Evolutionary conservation across 2,329 filamentous ascomycete genomes (phyloP).

Genomic region (Xylariaceae sp.): DNA sequence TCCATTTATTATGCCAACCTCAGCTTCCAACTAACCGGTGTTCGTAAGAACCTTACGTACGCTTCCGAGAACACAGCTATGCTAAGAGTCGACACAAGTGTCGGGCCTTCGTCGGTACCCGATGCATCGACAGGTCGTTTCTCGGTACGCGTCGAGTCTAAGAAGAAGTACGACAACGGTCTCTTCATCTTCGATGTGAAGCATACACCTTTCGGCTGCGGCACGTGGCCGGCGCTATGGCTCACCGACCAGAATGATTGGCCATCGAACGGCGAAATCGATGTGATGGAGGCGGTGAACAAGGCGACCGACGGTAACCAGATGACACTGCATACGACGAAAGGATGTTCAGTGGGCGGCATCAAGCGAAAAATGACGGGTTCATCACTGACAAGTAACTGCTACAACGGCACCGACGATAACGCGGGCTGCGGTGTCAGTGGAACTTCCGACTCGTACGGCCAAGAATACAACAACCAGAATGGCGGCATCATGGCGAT

Average conservation of each 20-base stretch:
- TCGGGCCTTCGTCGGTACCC: slow-evolving; percentile 53
- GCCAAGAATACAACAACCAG: slow-evolving; percentile 56
- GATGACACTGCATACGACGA: slow-evolving; percentile 65
- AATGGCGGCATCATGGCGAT: slow-evolving; percentile 67
- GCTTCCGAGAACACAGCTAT: slow-evolving; percentile 60
- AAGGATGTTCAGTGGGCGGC: slow-evolving; percentile 58
- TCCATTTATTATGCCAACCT: not conserved
- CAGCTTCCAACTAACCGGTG: not conserved
- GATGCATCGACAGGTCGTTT: slow-evolving; percentile 65
- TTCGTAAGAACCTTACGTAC: slow-evolving; percentile 66
- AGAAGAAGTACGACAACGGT: slow-evolving; percentile 63
- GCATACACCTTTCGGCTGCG: slow-evolving; percentile 69
- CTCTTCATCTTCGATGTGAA: slow-evolving; percentile 73
- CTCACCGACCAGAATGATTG: slow-evolving; percentile 66
- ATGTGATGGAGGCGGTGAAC: slow-evolving; percentile 67
- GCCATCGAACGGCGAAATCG: slow-evolving; percentile 70
- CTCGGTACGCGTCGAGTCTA: slow-evolving; percentile 69
- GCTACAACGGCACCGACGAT: slow-evolving; percentile 56
- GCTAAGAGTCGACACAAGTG: slow-evolving; percentile 66
- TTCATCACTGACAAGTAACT: slow-evolving; percentile 50
- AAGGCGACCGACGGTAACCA: slow-evolving; percentile 60
- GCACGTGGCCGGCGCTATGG: slow-evolving; percentile 72
- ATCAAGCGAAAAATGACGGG: slow-evolving; percentile 63
- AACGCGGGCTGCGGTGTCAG: slow-evolving; percentile 66
- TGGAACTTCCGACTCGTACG: slow-evolving; percentile 53